Evolutionary conservation across 2,329 filamentous ascomycete species (phyloP).

Genomic region (Colletotrichum melonis): DNA sequence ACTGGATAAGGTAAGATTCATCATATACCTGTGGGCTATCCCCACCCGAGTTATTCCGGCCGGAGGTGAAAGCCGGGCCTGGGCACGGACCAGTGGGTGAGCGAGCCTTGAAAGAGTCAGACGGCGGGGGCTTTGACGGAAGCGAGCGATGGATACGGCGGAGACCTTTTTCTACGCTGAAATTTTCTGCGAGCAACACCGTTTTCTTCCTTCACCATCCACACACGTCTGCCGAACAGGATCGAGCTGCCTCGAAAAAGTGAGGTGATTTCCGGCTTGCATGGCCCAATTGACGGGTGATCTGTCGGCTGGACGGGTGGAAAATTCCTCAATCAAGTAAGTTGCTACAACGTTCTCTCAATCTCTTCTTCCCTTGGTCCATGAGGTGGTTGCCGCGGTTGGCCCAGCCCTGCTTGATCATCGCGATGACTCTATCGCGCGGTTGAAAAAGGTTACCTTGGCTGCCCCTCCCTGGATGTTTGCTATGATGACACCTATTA

Average conservation of each 20-base stretch:
- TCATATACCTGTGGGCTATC: not conserved
- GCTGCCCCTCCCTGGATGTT: slow-evolving; percentile 37
- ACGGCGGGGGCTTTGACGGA: slow-evolving; percentile 16
- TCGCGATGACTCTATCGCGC: slow-evolving; percentile 1
- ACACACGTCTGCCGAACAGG: slow-evolving; percentile 32
- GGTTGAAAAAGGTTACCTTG: slow-evolving; percentile 18
- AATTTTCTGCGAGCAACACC: slow-evolving; percentile 23
- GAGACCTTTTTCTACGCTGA: slow-evolving; percentile 30
- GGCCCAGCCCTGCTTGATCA: not conserved
- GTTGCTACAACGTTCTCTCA: slow-evolving; percentile 24
- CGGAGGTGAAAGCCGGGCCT: not conserved
- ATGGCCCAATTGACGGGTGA: slow-evolving; percentile 38
- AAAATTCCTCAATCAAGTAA: slow-evolving; percentile 38
- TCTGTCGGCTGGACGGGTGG: slow-evolving; percentile 37
- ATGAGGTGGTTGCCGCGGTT: not conserved
- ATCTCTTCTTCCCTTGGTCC: slow-evolving; percentile 26
- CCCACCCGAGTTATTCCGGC: slow-evolving; percentile 15
- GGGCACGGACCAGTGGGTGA: not conserved
- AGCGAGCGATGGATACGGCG: slow-evolving; percentile 31
- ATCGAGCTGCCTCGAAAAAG: slow-evolving; percentile 19
- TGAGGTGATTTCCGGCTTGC: slow-evolving; percentile 33
- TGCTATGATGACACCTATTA: slow-evolving; percentile 70
- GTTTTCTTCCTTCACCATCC: slow-evolving; percentile 13
- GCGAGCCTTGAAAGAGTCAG: slow-evolving; percentile 26
- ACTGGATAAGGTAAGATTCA: not conserved